Evolutionary conservation across 805 yeast species (phyloP).

Genomic region (Candida namnaoensis): DNA sequence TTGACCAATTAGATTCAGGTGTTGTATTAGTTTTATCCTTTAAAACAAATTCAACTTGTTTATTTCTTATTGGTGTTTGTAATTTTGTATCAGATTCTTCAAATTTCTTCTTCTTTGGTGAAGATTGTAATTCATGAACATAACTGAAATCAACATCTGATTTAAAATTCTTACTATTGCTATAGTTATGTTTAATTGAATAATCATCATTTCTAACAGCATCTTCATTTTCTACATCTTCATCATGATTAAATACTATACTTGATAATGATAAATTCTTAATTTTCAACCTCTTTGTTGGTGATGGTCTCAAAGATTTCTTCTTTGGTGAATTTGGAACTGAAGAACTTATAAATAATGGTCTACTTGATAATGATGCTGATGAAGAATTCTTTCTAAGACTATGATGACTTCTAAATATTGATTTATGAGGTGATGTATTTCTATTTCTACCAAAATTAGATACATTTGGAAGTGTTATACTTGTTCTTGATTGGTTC

Average conservation of each 20-base stretch:
- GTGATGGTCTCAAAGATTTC: conserved; percentile 5
- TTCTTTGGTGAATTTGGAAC: conserved; percentile 14
- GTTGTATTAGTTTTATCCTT: conserved; percentile 21
- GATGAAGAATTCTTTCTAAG: conserved; percentile 1
- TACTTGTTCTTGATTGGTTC: conserved; percentile 10
- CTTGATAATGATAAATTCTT: conserved; percentile 17
- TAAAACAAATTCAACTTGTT: neutral
- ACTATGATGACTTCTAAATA: conserved; percentile 7
- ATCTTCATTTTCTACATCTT: conserved; percentile 1
- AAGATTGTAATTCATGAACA: conserved; percentile 17
- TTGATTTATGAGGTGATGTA: conserved; percentile 18
- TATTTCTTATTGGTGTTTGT: conserved; percentile 5
- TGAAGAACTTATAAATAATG: conserved; percentile 5
- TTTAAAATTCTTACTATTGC: too few relatives aligned
- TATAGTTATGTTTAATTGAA: too few relatives aligned
- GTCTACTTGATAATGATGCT: conserved; percentile 4
- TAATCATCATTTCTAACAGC: too few relatives aligned
- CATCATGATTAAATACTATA: conserved; percentile 13
- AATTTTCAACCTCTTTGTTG: conserved; percentile 8
- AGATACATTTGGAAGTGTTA: conserved; percentile 1
- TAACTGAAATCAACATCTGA: conserved; percentile 11
- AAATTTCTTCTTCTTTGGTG: conserved; percentile 8
- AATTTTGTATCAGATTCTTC: neutral
- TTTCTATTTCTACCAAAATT: conserved; percentile 2
- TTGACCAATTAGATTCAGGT: conserved; percentile 28